A percentile compares a stretch with the other conserved stretches of the same genome.
These are phyloP conservation scores for Hanseniaspora hatyaiensis DNA, from an alignment of 805 yeast species.

Conservation along the genomic window DNA sequence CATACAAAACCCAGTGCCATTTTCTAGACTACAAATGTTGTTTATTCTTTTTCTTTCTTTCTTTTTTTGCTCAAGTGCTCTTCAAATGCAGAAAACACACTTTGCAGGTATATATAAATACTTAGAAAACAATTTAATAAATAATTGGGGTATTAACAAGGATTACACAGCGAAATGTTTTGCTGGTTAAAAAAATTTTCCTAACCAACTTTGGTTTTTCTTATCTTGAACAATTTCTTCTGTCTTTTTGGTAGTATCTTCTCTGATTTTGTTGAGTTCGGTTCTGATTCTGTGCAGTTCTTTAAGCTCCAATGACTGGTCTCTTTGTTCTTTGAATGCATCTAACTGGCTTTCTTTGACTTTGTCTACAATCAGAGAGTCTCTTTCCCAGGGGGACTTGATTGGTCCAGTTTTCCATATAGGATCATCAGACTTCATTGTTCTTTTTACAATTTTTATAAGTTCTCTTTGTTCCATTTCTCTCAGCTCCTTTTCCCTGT, in stretches of 20 bases:
- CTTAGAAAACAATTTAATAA: background rate
- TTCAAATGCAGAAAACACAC: no score
- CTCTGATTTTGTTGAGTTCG: slow-evolving; percentile 34
- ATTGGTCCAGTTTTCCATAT: slow-evolving; percentile 72
- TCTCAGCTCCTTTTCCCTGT: slow-evolving; percentile 48
- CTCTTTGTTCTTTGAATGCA: slow-evolving; percentile 34
- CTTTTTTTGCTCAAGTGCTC: no score
- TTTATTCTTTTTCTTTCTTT: no score
- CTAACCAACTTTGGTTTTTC: slow-evolving; percentile 22
- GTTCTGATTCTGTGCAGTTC: slow-evolving; percentile 26
- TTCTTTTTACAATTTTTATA: slow-evolving; percentile 52
- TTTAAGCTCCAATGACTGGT: slow-evolving; percentile 27
- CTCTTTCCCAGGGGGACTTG: slow-evolving; percentile 51
- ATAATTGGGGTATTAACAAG: background rate
- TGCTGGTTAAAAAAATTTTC: slow-evolving; percentile 10
- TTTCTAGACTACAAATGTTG: no score
- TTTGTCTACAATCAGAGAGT: slow-evolving; percentile 22
- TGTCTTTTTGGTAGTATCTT: slow-evolving; percentile 32
- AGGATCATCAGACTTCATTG: slow-evolving; percentile 61
- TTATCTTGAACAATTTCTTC: slow-evolving; percentile 26
- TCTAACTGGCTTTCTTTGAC: slow-evolving; percentile 37
- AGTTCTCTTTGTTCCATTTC: slow-evolving; percentile 57
- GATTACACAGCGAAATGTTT: no score
- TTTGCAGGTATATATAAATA: background rate
- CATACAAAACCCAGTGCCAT: no score